These are phyloP conservation scores for Umbelopsis isabellina DNA, from an alignment of 192 early-diverging fungal genomes.

Conservation along the genomic window DNA sequence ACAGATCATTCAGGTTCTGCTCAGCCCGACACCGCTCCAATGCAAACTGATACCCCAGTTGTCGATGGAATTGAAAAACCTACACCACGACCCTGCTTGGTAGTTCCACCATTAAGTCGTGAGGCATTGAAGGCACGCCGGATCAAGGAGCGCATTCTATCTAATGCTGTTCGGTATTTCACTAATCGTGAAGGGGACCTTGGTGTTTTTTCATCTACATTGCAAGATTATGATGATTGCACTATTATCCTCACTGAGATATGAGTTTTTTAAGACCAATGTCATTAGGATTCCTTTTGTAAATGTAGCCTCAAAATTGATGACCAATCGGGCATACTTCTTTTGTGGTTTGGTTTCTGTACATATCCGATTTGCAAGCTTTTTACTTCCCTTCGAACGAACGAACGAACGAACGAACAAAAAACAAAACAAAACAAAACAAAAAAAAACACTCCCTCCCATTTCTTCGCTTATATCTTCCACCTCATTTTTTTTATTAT, in stretches of 20 bases:
- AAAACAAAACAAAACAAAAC: too few relatives aligned
- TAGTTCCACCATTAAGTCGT: constrained; percentile 25
- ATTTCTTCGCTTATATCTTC: not conserved
- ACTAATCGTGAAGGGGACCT: constrained; percentile 51
- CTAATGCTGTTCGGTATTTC: constrained; percentile 48
- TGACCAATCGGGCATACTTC: not conserved
- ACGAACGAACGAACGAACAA: too few relatives aligned
- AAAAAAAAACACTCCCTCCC: not conserved
- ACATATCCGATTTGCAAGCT: constrained; percentile 15
- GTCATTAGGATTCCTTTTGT: constrained; percentile 4
- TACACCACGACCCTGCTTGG: constrained; percentile 21
- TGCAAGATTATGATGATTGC: constrained; percentile 65
- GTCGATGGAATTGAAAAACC: constrained; percentile 5
- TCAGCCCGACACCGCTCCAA: not conserved
- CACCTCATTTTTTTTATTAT: not conserved
- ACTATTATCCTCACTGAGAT: constrained; percentile 54
- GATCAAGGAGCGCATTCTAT: constrained; percentile 42
- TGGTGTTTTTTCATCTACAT: constrained; percentile 51
- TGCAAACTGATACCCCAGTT: constrained; percentile 2
- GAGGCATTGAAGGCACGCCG: constrained; percentile 29
- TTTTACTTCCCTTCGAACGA: not conserved
- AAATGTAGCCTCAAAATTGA: not conserved
- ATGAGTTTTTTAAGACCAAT: constrained; percentile 4
- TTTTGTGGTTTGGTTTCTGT: not conserved
- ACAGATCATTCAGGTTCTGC: not conserved